Evolutionary conservation across 495 filamentous ascomycete genomes (phyloP).

Genomic region (Tuber indicum): DNA sequence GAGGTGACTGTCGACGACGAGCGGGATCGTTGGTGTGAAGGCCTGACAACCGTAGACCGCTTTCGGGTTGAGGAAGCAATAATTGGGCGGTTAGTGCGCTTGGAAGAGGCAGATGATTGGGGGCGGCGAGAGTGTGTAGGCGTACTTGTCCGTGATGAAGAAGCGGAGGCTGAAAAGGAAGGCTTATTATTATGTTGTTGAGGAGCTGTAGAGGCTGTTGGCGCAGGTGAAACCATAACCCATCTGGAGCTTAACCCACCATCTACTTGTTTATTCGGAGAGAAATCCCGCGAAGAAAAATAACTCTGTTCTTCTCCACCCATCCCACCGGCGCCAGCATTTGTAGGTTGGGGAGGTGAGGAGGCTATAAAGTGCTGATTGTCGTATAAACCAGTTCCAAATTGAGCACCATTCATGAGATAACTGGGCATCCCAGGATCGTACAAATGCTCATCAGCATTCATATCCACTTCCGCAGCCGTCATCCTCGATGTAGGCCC

Average conservation of each 20-base stretch:
- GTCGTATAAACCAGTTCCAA: slow-evolving; percentile 14
- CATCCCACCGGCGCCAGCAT: not conserved
- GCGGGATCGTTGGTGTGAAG: slow-evolving; percentile 10
- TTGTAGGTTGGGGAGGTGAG: not conserved
- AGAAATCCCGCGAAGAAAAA: slow-evolving; percentile 6
- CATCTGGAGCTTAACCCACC: slow-evolving; percentile 32
- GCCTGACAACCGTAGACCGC: slow-evolving; percentile 21
- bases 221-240: slow-evolving; percentile 38
- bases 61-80: slow-evolving; percentile 22
- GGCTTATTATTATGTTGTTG: slow-evolving; percentile 17
- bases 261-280: slow-evolving; percentile 7
- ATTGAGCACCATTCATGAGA: slow-evolving; percentile 18
- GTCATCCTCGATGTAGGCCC: slow-evolving; percentile 7
- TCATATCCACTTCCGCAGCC: slow-evolving; percentile 10
- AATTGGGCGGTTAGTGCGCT: slow-evolving; percentile 20
- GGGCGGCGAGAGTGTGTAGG: slow-evolving; percentile 6
- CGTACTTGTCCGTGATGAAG: slow-evolving; percentile 9
- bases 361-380: not conserved
- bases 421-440: slow-evolving; percentile 12
- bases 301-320: not conserved
- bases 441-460: slow-evolving; percentile 21
- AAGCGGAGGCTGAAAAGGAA: not conserved
- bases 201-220: slow-evolving; percentile 22
- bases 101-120: slow-evolving; percentile 14
- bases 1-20: slow-evolving; percentile 9